Percentiles rank a stretch among this genome's conserved stretches.
phyloP scores from a whole-genome alignment of 2,329 filamentous ascomycete species.

The Diplodia corticola region DNA sequence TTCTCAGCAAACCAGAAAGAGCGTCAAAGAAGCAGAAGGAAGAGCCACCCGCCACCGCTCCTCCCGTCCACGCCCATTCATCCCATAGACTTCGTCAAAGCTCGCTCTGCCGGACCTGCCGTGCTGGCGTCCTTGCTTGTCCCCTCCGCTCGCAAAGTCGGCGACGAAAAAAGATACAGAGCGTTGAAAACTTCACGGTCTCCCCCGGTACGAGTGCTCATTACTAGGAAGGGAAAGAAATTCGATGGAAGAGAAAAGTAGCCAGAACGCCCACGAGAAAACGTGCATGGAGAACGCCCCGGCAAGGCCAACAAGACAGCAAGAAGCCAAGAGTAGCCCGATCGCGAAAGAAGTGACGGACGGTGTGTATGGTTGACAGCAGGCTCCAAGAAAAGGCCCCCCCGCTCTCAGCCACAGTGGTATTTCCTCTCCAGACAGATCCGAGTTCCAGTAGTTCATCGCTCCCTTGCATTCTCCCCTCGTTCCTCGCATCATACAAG shows the following conservation, averaged over 20 bases:
- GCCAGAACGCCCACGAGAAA: slow-evolving; percentile 13
- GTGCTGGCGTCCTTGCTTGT: slow-evolving; percentile 19
- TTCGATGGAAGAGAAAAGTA: not conserved
- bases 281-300: not conserved
- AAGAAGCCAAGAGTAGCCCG: slow-evolving; percentile 5
- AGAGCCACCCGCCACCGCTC: not conserved
- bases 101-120: slow-evolving; percentile 20
- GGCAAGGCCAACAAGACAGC: not conserved
- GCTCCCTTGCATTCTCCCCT: slow-evolving; percentile 20
- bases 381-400: not conserved
- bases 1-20: not conserved
- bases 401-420: not conserved
- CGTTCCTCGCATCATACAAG: slow-evolving; percentile 22
- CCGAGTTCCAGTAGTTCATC: slow-evolving; percentile 16
- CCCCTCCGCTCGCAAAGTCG: not conserved
- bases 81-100: not conserved
- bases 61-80: slow-evolving; percentile 2
- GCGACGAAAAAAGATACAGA: not conserved
- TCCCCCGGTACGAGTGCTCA: slow-evolving; percentile 11
- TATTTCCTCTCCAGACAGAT: slow-evolving; percentile 3
- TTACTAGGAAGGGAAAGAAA: slow-evolving; percentile 17
- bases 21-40: slow-evolving; percentile 9
- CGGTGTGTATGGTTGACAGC: slow-evolving; percentile 3
- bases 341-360: slow-evolving; percentile 7
- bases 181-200: not conserved